These are phyloP conservation scores for Chaetomiaceae sp. DNA, from an alignment of 2,329 filamentous ascomycete species.

Conservation along the genomic window DNA sequence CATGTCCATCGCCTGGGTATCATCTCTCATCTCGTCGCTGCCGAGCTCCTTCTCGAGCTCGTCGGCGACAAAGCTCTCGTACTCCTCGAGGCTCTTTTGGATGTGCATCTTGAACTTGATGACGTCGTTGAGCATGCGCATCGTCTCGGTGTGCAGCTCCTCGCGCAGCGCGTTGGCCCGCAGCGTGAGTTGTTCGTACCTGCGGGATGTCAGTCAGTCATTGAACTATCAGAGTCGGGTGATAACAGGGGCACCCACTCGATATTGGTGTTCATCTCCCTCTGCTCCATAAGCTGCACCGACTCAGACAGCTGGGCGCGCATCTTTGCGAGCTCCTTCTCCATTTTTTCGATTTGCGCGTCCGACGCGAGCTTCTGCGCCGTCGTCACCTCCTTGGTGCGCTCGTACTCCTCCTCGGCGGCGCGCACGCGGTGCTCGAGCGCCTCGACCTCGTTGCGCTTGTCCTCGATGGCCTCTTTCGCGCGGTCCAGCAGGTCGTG, in stretches of 20 bases:
- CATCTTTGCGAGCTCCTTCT: slow-evolving; percentile 96
- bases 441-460: slow-evolving; percentile 85
- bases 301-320: slow-evolving; percentile 76
- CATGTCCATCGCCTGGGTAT: slow-evolving; percentile 49
- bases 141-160: slow-evolving; percentile 94
- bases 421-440: slow-evolving; percentile 82
- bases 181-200: slow-evolving; percentile 88
- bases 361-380: slow-evolving; percentile 86
- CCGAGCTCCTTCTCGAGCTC: slow-evolving; percentile 84
- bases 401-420: slow-evolving; percentile 90
- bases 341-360: slow-evolving; percentile 96
- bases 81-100: slow-evolving; percentile 87
- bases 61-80: slow-evolving; percentile 87
- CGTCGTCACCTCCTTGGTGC: slow-evolving; percentile 79
- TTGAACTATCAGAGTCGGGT: neutral
- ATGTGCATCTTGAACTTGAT: slow-evolving; percentile 99
- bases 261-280: slow-evolving; percentile 94
- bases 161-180: slow-evolving; percentile 81
- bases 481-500: slow-evolving; percentile 91
- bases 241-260: slow-evolving; percentile 57
- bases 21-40: slow-evolving; percentile 51
- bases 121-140: slow-evolving; percentile 92
- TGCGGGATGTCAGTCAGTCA: slow-evolving; percentile 32
- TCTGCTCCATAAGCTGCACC: slow-evolving; percentile 86
- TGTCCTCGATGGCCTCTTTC: slow-evolving; percentile 96